Evolutionary conservation across 2,329 filamentous ascomycete genomes (phyloP), one percentile per base, ranked within the genome.

Genomic region (Thelonectria rubi): DNA sequence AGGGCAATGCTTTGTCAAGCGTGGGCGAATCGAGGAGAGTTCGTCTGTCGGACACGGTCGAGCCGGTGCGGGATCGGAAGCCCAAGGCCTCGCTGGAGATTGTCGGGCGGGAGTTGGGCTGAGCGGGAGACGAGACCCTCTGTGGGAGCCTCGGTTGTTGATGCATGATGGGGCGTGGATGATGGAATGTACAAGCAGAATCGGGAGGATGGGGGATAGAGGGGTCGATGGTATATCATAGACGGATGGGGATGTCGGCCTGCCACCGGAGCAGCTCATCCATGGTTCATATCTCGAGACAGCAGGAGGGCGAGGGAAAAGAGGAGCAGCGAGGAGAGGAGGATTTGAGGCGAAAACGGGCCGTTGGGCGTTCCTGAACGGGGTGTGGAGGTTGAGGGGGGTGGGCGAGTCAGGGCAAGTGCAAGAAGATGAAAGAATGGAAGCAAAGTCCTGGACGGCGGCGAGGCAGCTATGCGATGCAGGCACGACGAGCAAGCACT

Each of bases 121-220:
- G 86, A 54, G 89, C 89, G 64, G 92, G 89, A 64, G 92, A 93
- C 64, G 90, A 85, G 72, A 88, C 85, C 76, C 88, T 85, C 67
- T 91, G 90, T 68, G 90, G 86, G 65, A 88, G 86, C 71, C 94
- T 89, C 71, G 91, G 89, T 79, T 94, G 92, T 80, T 97, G 94
- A 86, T 97, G 93, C 94, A 97, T 97, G 53, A 50, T 70, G 65
- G 45, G 43, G n/a, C 30, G 32, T 46, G 34, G 42, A 42, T 40
- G 53, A 47, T 55, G 49, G 42, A 46, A 39, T 57, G 14, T 47
- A 34, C 8, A 20, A 50, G 37, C 39, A 37, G 40, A 48, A 18
- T 50, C 46, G 56, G 64, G 55, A 55, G 46, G 50, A 59, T 56
- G 53, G 52, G 51, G 56, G 42, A 50, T 20, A 18, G 26, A 9